Conservation (phyloP, 2,329 filamentous ascomycete species). For the Sarocladiaceae sp. region DNA sequence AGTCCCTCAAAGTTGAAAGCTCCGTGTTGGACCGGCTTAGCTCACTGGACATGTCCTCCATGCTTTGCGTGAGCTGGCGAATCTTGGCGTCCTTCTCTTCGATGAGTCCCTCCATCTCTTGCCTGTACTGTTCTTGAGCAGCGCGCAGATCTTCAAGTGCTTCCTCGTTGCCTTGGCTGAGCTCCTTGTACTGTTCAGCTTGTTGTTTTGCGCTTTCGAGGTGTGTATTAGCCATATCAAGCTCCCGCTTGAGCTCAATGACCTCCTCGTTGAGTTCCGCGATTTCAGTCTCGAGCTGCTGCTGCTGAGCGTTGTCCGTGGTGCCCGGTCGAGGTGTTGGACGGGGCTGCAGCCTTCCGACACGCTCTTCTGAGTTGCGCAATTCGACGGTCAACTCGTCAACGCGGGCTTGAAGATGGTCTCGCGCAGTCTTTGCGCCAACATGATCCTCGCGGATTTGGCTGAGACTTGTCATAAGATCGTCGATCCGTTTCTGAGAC, state of each 20-base stretch:
- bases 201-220: conserved; percentile 77
- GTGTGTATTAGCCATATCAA: conserved; percentile 76
- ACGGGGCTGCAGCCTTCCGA: conserved; percentile 75
- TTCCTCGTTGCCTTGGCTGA: conserved; percentile 85
- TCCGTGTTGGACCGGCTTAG: conserved; percentile 78
- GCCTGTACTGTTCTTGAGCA: conserved; percentile 80
- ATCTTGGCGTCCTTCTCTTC: conserved; percentile 76
- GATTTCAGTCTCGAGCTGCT: conserved; percentile 54
- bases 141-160: conserved; percentile 74
- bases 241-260: conserved; percentile 79
- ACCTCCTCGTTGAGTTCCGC: conserved; percentile 83
- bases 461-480: conserved; percentile 75
- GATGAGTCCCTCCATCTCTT: conserved; percentile 74
- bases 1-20: conserved; percentile 72
- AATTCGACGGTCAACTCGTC: conserved; percentile 87
- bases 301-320: conserved; percentile 39
- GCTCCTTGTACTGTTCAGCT: conserved; percentile 81
- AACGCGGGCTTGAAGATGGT: conserved; percentile 83
- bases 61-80: conserved; percentile 74
- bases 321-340: conserved; percentile 59
- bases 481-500: conserved; percentile 86
- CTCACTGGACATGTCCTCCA: conserved; percentile 80
- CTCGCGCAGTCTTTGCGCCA: conserved; percentile 78
- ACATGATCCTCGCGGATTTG: conserved; percentile 83
- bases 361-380: conserved; percentile 82